phyloP scores from a whole-genome alignment of 345 rosid genomes.

The Limnanthes douglasii region DNA sequence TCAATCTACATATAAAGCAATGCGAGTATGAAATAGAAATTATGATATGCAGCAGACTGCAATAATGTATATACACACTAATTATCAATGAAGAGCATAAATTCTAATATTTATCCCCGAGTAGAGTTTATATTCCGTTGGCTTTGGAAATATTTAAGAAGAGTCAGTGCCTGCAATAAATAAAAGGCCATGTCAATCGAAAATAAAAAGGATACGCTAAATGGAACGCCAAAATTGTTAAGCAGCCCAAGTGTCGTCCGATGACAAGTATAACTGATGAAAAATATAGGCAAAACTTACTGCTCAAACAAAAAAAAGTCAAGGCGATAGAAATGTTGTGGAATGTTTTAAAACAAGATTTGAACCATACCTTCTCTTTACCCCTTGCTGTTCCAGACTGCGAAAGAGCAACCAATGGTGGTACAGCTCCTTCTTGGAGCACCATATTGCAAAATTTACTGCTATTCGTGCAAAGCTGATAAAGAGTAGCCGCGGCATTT shows the following conservation, averaged over 20 bases:
- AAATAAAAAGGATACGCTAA: neutral
- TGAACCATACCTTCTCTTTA: constrained; percentile 64
- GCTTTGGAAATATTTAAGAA: constrained; percentile 64
- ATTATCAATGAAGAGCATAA: no score
- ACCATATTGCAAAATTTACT: constrained; percentile 60
- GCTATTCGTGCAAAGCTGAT: constrained; percentile 73
- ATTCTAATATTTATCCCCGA: constrained; percentile 66
- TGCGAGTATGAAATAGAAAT: no score
- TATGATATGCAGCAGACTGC: no score
- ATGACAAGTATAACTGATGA: neutral
- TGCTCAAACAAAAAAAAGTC: neutral
- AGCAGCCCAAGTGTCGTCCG: neutral
- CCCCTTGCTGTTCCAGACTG: constrained; percentile 95
- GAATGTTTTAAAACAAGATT: neutral
- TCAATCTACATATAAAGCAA: no score
- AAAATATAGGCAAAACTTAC: neutral
- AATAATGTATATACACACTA: no score
- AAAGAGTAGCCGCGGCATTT: constrained; percentile 95
- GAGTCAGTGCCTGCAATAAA: constrained; percentile 63
- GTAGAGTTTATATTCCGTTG: constrained; percentile 62
- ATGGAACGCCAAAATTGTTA: neutral
- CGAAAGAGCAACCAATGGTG: constrained; percentile 83
- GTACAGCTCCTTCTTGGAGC: constrained; percentile 96
- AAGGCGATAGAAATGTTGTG: neutral
- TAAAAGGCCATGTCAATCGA: neutral